These are phyloP conservation scores for Parachaetomium inaequale DNA, from an alignment of 495 filamentous ascomycete genomes.

Conservation along the genomic window DNA sequence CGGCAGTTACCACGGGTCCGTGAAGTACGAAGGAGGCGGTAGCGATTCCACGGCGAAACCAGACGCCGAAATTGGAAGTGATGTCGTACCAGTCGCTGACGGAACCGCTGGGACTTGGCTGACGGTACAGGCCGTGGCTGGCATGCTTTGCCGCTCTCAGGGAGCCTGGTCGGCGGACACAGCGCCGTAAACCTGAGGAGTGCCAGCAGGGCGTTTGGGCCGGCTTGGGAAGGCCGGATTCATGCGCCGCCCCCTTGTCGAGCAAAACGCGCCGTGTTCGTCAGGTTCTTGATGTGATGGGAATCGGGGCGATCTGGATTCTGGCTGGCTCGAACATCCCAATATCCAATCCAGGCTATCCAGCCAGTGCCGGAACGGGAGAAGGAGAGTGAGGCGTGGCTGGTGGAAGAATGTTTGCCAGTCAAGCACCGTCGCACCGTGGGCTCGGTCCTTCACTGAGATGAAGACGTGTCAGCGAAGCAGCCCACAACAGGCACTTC, in stretches of 20 bases:
- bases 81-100: neutral
- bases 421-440: neutral
- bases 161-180: neutral
- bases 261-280: neutral
- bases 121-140: neutral
- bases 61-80: neutral
- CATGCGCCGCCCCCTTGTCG: conserved; percentile 15
- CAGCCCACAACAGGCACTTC: neutral
- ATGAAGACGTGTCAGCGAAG: neutral
- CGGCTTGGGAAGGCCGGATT: conserved; percentile 8
- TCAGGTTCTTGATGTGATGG: neutral
- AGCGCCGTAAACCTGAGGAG: neutral
- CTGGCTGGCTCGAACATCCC: neutral
- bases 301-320: neutral
- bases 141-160: conserved; percentile 16
- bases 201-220: neutral
- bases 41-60: neutral
- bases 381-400: neutral
- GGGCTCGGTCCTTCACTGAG: neutral
- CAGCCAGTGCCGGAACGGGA: conserved; percentile 1
- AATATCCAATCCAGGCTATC: too few relatives aligned
- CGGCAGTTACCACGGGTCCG: too few relatives aligned
- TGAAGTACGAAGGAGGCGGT: neutral
- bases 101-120: neutral
- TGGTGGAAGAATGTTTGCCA: neutral